Base-by-base conservation (phyloP, 441 rosid species). In the Populus hybrid region DNA sequence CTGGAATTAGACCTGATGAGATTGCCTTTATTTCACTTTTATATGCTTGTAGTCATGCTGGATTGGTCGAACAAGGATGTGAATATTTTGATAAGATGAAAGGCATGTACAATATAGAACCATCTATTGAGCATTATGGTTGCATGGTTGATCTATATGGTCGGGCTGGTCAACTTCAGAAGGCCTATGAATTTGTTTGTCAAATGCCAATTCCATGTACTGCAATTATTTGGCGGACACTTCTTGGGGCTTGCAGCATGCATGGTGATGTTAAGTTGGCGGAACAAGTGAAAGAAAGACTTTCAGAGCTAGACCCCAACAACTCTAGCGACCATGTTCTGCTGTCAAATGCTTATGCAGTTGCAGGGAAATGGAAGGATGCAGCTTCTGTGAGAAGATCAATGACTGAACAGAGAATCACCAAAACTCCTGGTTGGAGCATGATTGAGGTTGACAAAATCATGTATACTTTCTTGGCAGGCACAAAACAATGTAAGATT, bases 61-160 rank as follows among this genome's bases (percentile, higher is more conserved):
- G 98, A 72, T 83, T 93, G 84, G 75, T 91, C 36, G 85, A 87
- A 77, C 84, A 90, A 87, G 98, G 97, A 76, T 76, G 84, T 76
- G 59, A 71, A 14, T 91, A 83, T 78, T 93, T 92, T 80, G 76
- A 84, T 70, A 84, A 81, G 82, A 92, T 93, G 94, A 88, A 75
- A 79, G 69, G 76, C 59, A 73, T 82, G 34, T 93, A 93, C 85
- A 24, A 82, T 61, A 82, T 92, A 66, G 89, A 89, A 73, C 97
- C 98, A 23, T 73, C 74, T 4, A 81, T 92, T 73, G 95, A 93
- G 83, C 98, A 93, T 79, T 93, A 90, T 76, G 95, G 97, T 61
- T 93, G 98, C 77, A 89, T 93, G 89, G 98, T 92, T 86, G 98
- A 93, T 85, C 83, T 93, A 77, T 92, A 93, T 76, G 93, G 97